phyloP scores from a whole-genome alignment of 2,329 filamentous ascomycete genomes.

The Botrytis medusae region DNA sequence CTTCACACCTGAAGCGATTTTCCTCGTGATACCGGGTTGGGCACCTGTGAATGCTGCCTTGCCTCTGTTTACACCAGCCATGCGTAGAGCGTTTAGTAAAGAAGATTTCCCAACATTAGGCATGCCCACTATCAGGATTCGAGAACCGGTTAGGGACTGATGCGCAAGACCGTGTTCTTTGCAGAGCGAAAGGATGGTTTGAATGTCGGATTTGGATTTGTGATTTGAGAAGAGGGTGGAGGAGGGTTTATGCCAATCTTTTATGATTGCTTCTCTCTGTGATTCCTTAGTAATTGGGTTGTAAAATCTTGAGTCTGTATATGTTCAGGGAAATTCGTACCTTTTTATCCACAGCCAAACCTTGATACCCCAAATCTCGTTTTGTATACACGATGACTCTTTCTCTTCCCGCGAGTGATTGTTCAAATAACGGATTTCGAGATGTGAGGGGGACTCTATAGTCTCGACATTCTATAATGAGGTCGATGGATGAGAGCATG shows the following conservation, averaged over 20 bases:
- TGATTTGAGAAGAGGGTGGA: slow-evolving; percentile 54
- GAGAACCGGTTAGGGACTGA: slow-evolving; percentile 73
- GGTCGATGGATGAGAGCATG: slow-evolving; percentile 75
- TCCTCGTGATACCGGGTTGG: slow-evolving; percentile 86
- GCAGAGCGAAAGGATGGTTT: slow-evolving; percentile 47
- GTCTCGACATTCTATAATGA: slow-evolving; percentile 93
- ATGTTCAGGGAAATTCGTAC: slow-evolving; percentile 37
- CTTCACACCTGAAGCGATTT: slow-evolving; percentile 79
- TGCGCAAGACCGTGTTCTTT: slow-evolving; percentile 49
- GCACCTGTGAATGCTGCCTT: slow-evolving; percentile 82
- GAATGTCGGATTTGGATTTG: slow-evolving; percentile 47
- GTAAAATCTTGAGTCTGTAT: not conserved
- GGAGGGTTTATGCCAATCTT: slow-evolving; percentile 53
- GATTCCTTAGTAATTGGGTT: slow-evolving; percentile 25
- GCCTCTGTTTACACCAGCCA: slow-evolving; percentile 58
- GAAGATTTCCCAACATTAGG: slow-evolving; percentile 97
- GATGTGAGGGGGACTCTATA: slow-evolving; percentile 87
- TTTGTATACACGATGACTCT: slow-evolving; percentile 92
- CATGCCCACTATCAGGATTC: slow-evolving; percentile 91
- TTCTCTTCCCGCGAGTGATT: slow-evolving; percentile 67
- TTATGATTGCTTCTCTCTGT: slow-evolving; percentile 52
- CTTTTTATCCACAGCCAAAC: slow-evolving; percentile 43
- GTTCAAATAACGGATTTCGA: slow-evolving; percentile 86
- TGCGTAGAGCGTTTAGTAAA: slow-evolving; percentile 82
- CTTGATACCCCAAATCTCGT: slow-evolving; percentile 64